Conservation (phyloP, 257 asterid genomes). For the Scutellaria barbata region DNA sequence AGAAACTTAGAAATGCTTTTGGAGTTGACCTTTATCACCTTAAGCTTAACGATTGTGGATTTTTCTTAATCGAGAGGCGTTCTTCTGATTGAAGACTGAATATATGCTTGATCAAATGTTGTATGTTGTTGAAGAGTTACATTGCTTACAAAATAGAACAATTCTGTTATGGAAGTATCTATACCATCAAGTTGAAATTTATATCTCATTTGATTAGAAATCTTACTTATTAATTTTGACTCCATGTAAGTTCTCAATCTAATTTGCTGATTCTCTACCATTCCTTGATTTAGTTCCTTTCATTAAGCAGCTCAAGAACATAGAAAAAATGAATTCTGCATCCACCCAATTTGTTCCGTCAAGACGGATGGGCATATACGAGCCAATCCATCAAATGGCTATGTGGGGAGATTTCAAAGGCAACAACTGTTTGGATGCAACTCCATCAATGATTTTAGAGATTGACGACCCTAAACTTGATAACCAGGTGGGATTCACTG, state of each 20-base stretch:
- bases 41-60: too few relatives aligned
- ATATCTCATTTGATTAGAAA: background rate
- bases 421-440: slow-evolving; percentile 53
- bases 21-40: background rate
- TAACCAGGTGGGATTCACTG: slow-evolving; percentile 56
- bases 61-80: too few relatives aligned
- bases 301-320: slow-evolving; percentile 40
- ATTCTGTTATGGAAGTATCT: background rate
- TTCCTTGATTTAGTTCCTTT: slow-evolving; percentile 23
- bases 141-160: background rate
- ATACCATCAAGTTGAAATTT: background rate
- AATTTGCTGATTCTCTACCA: background rate
- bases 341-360: slow-evolving; percentile 83
- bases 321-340: slow-evolving; percentile 75
- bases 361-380: slow-evolving; percentile 88
- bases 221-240: background rate
- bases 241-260: background rate
- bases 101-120: background rate
- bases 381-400: slow-evolving; percentile 73
- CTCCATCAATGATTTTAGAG: slow-evolving; percentile 61
- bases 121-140: slow-evolving; percentile 10
- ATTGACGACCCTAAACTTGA: slow-evolving; percentile 69
- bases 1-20: slow-evolving; percentile 14
- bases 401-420: slow-evolving; percentile 94
- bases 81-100: background rate